Evolutionary conservation across 2,329 filamentous ascomycete species (phyloP).

Genomic region (Zymoseptoria crescenta): DNA sequence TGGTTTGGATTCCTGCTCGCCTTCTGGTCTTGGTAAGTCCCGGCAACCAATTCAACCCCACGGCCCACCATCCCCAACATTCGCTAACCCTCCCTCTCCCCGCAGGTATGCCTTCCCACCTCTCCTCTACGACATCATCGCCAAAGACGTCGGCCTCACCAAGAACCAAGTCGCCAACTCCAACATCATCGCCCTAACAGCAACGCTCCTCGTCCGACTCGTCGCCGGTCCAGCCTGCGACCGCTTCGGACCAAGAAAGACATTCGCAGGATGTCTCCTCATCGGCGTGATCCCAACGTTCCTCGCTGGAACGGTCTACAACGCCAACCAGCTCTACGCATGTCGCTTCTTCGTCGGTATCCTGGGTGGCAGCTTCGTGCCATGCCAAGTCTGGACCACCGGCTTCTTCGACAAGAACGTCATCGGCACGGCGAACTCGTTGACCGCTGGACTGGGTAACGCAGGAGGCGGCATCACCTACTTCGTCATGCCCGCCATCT

Average conservation of each 20-base stretch:
- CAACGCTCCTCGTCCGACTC: slow-evolving; percentile 68
- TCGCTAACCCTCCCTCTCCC: background rate
- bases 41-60: background rate
- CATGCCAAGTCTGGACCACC: slow-evolving; percentile 87
- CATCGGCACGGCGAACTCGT: slow-evolving; percentile 78
- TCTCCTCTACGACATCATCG: slow-evolving; percentile 70
- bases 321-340: slow-evolving; percentile 58
- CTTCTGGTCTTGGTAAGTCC: slow-evolving; percentile 69
- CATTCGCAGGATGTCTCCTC: slow-evolving; percentile 72
- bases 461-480: slow-evolving; percentile 86
- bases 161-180: slow-evolving; percentile 72
- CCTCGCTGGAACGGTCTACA: slow-evolving; percentile 68
- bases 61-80: background rate
- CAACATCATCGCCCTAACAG: slow-evolving; percentile 74
- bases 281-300: slow-evolving; percentile 73
- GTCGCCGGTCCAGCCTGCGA: slow-evolving; percentile 80
- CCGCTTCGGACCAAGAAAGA: slow-evolving; percentile 68
- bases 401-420: slow-evolving; percentile 91
- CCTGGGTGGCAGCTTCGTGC: slow-evolving; percentile 69
- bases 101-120: slow-evolving; percentile 79
- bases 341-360: slow-evolving; percentile 76
- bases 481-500: slow-evolving; percentile 87
- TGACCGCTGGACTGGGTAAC: slow-evolving; percentile 80
- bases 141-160: slow-evolving; percentile 65
- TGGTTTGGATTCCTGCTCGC: slow-evolving; percentile 81